Evolutionary conservation across 257 asterid genomes (phyloP), one percentile per base, ranked within the genome.

Genomic region (Gentiana straminea): DNA sequence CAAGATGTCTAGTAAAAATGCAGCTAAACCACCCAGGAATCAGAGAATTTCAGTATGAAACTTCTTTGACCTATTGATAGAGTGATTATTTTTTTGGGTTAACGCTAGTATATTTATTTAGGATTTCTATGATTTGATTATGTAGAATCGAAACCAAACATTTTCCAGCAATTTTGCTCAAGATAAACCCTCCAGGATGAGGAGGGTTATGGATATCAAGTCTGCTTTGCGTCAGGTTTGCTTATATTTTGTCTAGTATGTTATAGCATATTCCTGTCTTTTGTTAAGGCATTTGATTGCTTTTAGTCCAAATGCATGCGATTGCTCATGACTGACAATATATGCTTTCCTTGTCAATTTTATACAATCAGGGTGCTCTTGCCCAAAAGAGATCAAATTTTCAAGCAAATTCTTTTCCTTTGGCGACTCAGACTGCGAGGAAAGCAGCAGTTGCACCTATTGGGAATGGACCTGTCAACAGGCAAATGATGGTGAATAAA

Each of bases 161-260:
- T 65, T 70, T 63, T 68, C 61, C 36, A 77, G 59, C 64, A 69
- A 70, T 69, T 73, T 67, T 56, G 63, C 72, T 53, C 96, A 71
- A 62, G 93, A 84, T 73, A 82, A 77, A 80, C 58, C 74, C 52
- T 65, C 69, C 6, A 84, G 73, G 73, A 51, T 63, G 44, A 74
- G 24, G 43, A 80, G 67, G 64, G 80, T 78, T 71, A 70, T 80
- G 84, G 81, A 86, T 68, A 63, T 85, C 53, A 67, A 84, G 55
- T 86, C 94, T 65, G 66, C 86, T 52, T 57, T 86, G 58, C 74
- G 97, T 72, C 97, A 86, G 87, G 95, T 86, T 72, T 64, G 57
- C 58, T 67, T 51, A 60, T 51, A 33, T 53, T 33, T 51, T 43
- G 24, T 7, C 56, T 58, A 49, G 33, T 48, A 45, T 38, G 38